phyloP scores from a whole-genome alignment of 352 stramenopile species.

The Pythium phragmiticola region DNA sequence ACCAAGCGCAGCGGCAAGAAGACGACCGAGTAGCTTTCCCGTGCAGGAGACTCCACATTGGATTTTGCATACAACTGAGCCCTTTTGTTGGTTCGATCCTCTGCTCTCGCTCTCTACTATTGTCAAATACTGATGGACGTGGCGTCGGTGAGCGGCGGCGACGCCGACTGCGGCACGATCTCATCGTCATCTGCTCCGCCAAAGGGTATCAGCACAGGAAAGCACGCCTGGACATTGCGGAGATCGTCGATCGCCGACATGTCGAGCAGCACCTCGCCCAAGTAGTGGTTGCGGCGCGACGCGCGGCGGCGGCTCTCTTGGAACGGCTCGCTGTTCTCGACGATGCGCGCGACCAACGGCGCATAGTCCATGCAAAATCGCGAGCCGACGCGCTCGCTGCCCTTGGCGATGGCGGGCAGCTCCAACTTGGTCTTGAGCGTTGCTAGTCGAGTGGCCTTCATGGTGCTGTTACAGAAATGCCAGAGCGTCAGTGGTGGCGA shows the following conservation, averaged over 20 bases:
- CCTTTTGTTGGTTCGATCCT: not conserved
- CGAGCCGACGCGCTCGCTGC: slow-evolving; percentile 28
- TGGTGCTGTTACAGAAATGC: slow-evolving; percentile 10
- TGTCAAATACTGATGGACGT: slow-evolving; percentile 8
- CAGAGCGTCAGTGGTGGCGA: not conserved
- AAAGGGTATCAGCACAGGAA: not conserved
- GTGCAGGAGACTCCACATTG: not conserved
- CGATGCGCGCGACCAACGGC: slow-evolving; percentile 59
- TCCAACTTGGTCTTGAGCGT: slow-evolving; percentile 47
- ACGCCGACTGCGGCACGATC: slow-evolving; percentile 51
- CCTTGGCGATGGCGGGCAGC: slow-evolving; percentile 26
- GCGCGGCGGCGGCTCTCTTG: slow-evolving; percentile 61
- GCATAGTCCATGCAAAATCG: slow-evolving; percentile 68
- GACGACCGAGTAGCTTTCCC: slow-evolving; percentile 45
- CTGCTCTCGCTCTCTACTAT: not conserved
- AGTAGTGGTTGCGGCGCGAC: slow-evolving; percentile 75
- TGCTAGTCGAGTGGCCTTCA: slow-evolving; percentile 23
- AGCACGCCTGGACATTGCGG: slow-evolving; percentile 15
- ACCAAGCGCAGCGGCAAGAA: slow-evolving; percentile 48
- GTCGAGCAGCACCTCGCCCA: slow-evolving; percentile 69
- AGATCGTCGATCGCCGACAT: slow-evolving; percentile 63
- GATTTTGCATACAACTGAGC: not conserved
- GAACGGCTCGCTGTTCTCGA: slow-evolving; percentile 40
- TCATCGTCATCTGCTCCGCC: slow-evolving; percentile 33
- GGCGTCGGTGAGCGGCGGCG: not conserved